Percentiles rank a stretch among this genome's conserved stretches.
Evolutionary conservation across 225 moss, liverwort and hornwort species (phyloP).

Genomic region (Pseudisothecium myosuroides): DNA sequence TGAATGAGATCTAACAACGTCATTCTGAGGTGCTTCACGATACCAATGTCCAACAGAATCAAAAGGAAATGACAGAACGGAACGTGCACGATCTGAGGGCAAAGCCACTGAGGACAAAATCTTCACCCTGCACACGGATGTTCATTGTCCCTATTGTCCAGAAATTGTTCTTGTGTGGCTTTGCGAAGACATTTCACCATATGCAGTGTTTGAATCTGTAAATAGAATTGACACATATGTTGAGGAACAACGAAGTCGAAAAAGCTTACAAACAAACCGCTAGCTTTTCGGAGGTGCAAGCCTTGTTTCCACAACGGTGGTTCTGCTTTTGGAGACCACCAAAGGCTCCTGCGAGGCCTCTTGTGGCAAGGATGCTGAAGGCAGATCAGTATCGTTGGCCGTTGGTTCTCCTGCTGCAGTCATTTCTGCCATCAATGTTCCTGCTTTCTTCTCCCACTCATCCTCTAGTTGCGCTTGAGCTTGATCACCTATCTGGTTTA

Average conservation of each 20-base stretch:
- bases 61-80: not conserved
- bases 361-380: not conserved
- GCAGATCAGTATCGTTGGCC: not conserved
- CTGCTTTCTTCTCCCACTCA: slow-evolving; percentile 33
- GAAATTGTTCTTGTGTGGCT: not conserved
- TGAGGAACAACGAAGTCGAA: not conserved
- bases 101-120: not conserved
- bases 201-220: not conserved
- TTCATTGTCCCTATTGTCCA: not conserved
- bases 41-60: not conserved
- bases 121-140: not conserved
- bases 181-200: not conserved
- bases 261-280: not conserved
- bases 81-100: not conserved
- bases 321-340: not conserved
- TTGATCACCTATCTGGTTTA: slow-evolving; percentile 32
- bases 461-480: slow-evolving; percentile 42
- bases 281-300: slow-evolving; percentile 1
- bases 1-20: not conserved
- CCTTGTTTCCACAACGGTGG: not conserved
- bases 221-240: not conserved
- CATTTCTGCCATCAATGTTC: slow-evolving; percentile 19
- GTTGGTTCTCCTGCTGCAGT: not conserved
- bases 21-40: not conserved
- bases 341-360: slow-evolving; percentile 8